Evolutionary conservation across 2,329 filamentous ascomycete genomes (phyloP).

Genomic region (Blastomyces gilchristii): DNA sequence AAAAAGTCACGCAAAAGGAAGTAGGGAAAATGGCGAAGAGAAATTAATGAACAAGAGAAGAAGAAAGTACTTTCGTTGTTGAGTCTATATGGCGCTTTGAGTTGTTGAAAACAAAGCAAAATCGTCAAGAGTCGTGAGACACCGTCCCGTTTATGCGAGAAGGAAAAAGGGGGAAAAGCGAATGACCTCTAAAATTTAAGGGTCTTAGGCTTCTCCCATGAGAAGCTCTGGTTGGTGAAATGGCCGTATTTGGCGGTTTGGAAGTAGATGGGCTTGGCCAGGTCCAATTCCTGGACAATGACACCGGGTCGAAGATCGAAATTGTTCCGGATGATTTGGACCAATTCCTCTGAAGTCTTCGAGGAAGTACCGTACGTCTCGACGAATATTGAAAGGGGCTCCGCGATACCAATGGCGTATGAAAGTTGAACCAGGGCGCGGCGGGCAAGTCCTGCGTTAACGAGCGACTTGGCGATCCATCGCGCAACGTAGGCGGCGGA

Average conservation of each 20-base stretch:
- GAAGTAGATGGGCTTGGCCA: slow-evolving; percentile 94
- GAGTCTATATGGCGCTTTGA: slow-evolving; percentile 31
- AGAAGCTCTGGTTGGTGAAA: slow-evolving; percentile 97
- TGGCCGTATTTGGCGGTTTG: slow-evolving; percentile 99
- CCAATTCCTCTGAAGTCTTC: slow-evolving; percentile 83
- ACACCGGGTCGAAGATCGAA: slow-evolving; percentile 97
- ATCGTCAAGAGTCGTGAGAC: slow-evolving; percentile 37
- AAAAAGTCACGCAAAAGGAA: slow-evolving; percentile 13
- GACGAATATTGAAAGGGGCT: slow-evolving; percentile 96
- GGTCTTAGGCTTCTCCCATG: slow-evolving; percentile 95
- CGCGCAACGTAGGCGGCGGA: slow-evolving; percentile 94
- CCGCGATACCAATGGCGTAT: slow-evolving; percentile 97
- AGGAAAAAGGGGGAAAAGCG: slow-evolving; percentile 7
- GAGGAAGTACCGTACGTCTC: slow-evolving; percentile 93
- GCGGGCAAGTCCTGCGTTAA: slow-evolving; percentile 77
- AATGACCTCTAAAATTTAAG: slow-evolving; percentile 67
- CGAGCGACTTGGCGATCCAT: slow-evolving; percentile 98
- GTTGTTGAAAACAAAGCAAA: slow-evolving; percentile 43
- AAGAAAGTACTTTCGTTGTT: slow-evolving; percentile 23
- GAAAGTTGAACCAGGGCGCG: slow-evolving; percentile 95
- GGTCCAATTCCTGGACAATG: slow-evolving; percentile 93
- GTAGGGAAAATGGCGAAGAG: neutral
- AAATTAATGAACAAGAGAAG: slow-evolving; percentile 2
- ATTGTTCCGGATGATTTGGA: slow-evolving; percentile 88
- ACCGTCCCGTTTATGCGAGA: slow-evolving; percentile 11